Conservation (phyloP, 805 yeast genomes). For the Yarrowia sp. region DNA sequence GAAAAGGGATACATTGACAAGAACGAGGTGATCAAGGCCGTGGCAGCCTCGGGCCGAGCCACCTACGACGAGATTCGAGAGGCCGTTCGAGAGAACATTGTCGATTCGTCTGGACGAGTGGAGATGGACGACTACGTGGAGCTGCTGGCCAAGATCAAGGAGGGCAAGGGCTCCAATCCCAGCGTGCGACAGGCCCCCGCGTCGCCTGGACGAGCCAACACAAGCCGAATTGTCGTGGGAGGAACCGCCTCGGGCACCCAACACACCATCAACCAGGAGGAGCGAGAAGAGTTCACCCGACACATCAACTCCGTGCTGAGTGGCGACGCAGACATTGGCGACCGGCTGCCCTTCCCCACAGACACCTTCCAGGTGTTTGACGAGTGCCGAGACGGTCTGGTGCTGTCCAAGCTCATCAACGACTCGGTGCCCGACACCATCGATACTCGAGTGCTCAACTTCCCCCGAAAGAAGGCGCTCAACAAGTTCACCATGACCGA, state of each 20-base stretch:
- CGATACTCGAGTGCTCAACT: slow-evolving; percentile 94
- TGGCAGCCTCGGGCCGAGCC: slow-evolving; percentile 78
- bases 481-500: slow-evolving; percentile 96
- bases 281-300: slow-evolving; percentile 91
- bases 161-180: slow-evolving; percentile 44
- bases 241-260: slow-evolving; percentile 92
- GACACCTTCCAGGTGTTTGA: slow-evolving; percentile 95
- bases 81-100: slow-evolving; percentile 85
- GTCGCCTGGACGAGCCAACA: slow-evolving; percentile 43
- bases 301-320: slow-evolving; percentile 92
- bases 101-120: slow-evolving; percentile 96
- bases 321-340: slow-evolving; percentile 86
- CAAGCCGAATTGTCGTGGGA: slow-evolving; percentile 71
- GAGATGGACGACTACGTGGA: slow-evolving; percentile 93
- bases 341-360: slow-evolving; percentile 86
- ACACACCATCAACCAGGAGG: slow-evolving; percentile 97
- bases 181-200: slow-evolving; percentile 37
- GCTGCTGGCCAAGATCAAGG: slow-evolving; percentile 81
- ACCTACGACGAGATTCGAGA: slow-evolving; percentile 93
- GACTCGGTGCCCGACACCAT: slow-evolving; percentile 98
- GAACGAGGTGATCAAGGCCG: slow-evolving; percentile 83
- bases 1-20: slow-evolving; percentile 96
- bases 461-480: slow-evolving; percentile 79
- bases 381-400: slow-evolving; percentile 94
- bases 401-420: slow-evolving; percentile 89